Base-by-base conservation (phyloP, 2,329 filamentous ascomycete species). In the Talaromyces sp. region DNA sequence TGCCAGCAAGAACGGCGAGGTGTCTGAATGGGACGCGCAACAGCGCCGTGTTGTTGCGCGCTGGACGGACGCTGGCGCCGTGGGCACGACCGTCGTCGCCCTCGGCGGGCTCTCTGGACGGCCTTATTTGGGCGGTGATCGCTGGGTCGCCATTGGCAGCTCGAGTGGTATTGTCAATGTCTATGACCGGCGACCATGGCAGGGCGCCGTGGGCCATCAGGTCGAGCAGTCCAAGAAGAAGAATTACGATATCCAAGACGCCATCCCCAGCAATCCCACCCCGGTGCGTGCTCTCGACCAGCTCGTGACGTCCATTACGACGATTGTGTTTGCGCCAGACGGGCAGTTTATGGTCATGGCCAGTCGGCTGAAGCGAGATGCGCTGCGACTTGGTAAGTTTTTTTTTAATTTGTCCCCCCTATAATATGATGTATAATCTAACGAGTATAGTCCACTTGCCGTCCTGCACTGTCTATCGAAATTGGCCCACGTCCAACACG, bases 401-500 rank as follows among this genome's bases (percentile, higher is more conserved):
- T 32, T 29, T 26, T 19, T 43, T 19, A 8, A 29, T n/a, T 17
- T 55, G 35, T 24, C 14, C 13, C 19, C 7, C 46, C 1, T 46
- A n/a, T 9, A 10, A 19, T 9, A 7, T 11, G 9, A n/a, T 21
- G 13, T 50, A 50, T 21, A 26, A 56, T 24, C 55, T 21, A 29
- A 31, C 52, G 13, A 31, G 38, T 41, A 43, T 31, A 57, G 49
- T 93, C 32, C 95, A 99, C 75, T 78, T 99, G 66, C 93, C 93
- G 0, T 93, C 86, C 67, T 96, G 92, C 74, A 96, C 92, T 1
- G 91, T 98, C 21, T 99, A 95, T 81, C 87, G 88, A 69, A 99
- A 99, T 76, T 99, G 95, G 95, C 95, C 95, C 26, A 99, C 93
- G 58, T 85, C 87, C 64, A 88, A 89, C 73, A 99, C 95, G 60